A percentile compares a stretch with the other conserved stretches of the same genome.
Conservation (phyloP, 371 early-diverging fungal species). For the Entomophthora muscae region DNA sequence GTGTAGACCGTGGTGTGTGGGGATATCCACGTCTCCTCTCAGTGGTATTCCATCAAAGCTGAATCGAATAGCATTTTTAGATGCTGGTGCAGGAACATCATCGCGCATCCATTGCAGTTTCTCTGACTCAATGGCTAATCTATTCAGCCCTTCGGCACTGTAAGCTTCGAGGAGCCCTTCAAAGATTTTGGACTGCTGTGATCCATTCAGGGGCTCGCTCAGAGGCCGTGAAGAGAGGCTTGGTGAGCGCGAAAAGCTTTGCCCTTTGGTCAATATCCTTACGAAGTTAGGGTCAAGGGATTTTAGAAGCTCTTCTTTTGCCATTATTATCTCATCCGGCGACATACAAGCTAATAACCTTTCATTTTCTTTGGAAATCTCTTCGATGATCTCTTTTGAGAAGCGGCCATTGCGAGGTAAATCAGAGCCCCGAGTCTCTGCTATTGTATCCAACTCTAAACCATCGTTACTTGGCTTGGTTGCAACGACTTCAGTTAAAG, state of each 20-base stretch:
- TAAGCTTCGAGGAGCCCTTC: neutral
- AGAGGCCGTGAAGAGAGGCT: neutral
- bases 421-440: neutral
- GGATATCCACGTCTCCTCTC: slow-evolving; percentile 26
- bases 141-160: neutral
- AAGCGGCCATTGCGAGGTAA: neutral
- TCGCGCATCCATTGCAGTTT: slow-evolving; percentile 50
- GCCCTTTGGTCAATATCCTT: neutral
- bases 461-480: no score
- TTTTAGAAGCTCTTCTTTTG: neutral
- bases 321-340: neutral
- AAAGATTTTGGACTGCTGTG: neutral
- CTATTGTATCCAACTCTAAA: neutral
- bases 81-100: slow-evolving; percentile 13
- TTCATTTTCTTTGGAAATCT: neutral
- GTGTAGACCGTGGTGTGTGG: slow-evolving; percentile 51
- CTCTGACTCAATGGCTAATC: slow-evolving; percentile 31
- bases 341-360: neutral
- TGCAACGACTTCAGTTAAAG: no score
- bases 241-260: neutral
- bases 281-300: neutral
- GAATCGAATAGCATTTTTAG: slow-evolving; percentile 32
- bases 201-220: neutral
- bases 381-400: neutral
- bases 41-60: slow-evolving; percentile 55